Percentiles rank a stretch among this genome's conserved stretches.
Evolutionary conservation across 2,329 filamentous ascomycete species (phyloP).

Genomic region (Alternaria sp.): DNA sequence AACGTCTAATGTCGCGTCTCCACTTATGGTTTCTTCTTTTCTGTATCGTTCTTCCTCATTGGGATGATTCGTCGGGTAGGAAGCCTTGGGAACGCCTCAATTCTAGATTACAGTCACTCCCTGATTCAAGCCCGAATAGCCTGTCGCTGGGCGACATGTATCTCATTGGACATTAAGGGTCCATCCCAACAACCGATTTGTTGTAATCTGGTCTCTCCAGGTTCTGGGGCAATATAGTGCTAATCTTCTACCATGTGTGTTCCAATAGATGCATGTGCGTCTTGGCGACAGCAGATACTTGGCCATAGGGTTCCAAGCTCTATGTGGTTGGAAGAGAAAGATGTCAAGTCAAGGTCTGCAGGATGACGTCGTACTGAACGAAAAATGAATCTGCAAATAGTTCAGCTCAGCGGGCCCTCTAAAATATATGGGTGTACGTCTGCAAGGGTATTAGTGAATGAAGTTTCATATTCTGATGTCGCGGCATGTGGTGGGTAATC

Average conservation of each 20-base stretch:
- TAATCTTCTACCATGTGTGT: background rate
- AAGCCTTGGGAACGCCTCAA: too few species aligned
- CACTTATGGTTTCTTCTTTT: background rate
- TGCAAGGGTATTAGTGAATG: background rate
- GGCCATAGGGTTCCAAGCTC: background rate
- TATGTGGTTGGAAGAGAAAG: background rate
- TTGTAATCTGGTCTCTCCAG: background rate
- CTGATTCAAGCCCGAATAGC: background rate
- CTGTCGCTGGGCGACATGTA: background rate
- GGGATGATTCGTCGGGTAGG: too few species aligned
- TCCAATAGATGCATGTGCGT: background rate
- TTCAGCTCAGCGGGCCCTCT: background rate
- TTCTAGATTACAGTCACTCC: background rate
- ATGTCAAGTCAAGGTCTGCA: background rate
- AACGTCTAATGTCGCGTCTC: background rate
- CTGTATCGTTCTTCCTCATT: background rate
- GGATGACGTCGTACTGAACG: background rate
- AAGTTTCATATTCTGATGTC: background rate
- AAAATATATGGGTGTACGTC: background rate
- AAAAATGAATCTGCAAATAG: background rate
- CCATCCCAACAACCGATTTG: background rate
- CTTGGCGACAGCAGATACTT: background rate
- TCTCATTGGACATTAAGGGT: background rate
- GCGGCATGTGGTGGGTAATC: background rate
- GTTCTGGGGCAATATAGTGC: background rate